phyloP scores from a whole-genome alignment of 306 rosid genomes.

The Acacia acuminata region DNA sequence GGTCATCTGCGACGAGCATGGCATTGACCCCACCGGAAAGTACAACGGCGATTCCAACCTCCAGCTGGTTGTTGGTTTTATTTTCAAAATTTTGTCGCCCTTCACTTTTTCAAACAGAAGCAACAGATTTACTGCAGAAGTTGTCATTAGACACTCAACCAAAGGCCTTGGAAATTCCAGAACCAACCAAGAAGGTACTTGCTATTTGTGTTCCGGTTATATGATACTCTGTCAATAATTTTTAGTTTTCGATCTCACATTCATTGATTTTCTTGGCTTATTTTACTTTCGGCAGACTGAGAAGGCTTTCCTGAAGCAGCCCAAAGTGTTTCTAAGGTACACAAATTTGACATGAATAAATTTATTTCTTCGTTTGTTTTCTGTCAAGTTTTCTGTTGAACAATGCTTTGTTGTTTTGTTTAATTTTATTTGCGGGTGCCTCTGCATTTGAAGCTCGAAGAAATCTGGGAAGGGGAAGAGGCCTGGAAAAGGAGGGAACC shows the following conservation, averaged over 20 bases:
- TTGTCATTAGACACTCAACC: constrained; percentile 17
- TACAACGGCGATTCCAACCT: too few relatives aligned
- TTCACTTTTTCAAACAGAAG: too few relatives aligned
- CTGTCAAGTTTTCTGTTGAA: background rate
- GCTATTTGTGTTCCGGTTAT: background rate
- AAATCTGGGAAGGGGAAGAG: constrained; percentile 74
- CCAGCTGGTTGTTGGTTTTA: too few relatives aligned
- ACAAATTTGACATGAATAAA: background rate
- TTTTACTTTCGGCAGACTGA: constrained; percentile 52
- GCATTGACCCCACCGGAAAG: too few relatives aligned
- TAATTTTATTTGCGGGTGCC: background rate
- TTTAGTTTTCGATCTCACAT: background rate
- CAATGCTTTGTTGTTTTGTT: background rate
- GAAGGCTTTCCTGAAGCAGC: constrained; percentile 82
- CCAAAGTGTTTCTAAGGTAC: constrained; percentile 70
- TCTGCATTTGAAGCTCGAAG: constrained; percentile 53
- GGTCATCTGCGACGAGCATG: too few relatives aligned
- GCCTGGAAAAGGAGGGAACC: constrained; percentile 89
- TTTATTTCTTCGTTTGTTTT: background rate
- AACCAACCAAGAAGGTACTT: constrained; percentile 78
- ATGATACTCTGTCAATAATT: background rate
- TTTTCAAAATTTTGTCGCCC: too few relatives aligned
- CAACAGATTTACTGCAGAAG: constrained; percentile 93
- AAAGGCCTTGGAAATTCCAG: constrained; percentile 67
- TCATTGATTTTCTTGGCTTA: background rate